phyloP scores from a whole-genome alignment of 2,329 filamentous ascomycete species.

The Lachnellula suecica region DNA sequence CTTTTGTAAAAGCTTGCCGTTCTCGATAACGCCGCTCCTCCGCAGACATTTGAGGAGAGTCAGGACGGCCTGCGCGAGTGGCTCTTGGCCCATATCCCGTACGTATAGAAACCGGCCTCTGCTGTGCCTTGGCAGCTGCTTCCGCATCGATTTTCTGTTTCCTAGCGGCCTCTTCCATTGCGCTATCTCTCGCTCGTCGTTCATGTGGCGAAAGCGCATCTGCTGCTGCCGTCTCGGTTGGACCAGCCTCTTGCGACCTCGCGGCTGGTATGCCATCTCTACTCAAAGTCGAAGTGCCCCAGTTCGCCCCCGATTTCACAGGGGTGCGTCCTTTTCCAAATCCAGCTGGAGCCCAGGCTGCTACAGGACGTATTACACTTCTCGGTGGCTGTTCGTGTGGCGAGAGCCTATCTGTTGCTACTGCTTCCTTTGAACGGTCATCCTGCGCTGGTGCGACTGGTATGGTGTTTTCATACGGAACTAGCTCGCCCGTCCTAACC shows the following conservation, averaged over 20 bases:
- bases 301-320: background rate
- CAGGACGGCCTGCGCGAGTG: conserved; percentile 24
- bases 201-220: conserved; percentile 27
- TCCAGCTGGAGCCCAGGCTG: too few species aligned
- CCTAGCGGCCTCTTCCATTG: conserved; percentile 11
- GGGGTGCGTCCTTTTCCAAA: too few species aligned
- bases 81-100: conserved; percentile 26
- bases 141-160: conserved; percentile 5
- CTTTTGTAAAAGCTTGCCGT: conserved; percentile 6
- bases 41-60: conserved; percentile 4
- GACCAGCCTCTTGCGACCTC: background rate
- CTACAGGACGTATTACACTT: too few species aligned
- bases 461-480: background rate
- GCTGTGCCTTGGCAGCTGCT: conserved; percentile 6
- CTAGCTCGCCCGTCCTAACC: background rate
- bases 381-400: too few species aligned
- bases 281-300: too few species aligned
- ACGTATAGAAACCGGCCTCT: conserved; percentile 15
- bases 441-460: background rate
- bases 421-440: background rate
- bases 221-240: background rate
- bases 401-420: too few species aligned
- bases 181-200: conserved; percentile 23
- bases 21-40: conserved; percentile 8
- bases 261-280: conserved; percentile 1